Evolutionary conservation across 202 grass and related monocot species (phyloP).

Genomic region (Tripidium arundinaceum): DNA sequence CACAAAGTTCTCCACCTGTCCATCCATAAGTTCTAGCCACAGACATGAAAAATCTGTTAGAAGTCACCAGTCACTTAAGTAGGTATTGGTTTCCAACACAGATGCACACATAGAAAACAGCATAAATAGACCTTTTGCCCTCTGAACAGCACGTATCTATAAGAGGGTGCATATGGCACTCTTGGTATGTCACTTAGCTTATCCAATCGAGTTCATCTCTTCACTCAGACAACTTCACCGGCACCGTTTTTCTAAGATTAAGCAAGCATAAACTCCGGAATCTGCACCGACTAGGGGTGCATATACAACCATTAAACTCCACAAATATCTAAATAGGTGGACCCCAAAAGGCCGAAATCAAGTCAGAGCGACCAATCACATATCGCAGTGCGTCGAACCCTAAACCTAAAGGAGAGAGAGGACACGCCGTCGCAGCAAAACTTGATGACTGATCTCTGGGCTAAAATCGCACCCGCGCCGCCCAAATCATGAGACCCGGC

Average conservation of each 20-base stretch:
- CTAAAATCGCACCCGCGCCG: not conserved
- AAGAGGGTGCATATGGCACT: not conserved
- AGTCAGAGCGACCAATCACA: not conserved
- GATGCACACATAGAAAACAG: not conserved
- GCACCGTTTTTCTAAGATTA: too few species aligned
- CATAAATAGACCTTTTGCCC: not conserved
- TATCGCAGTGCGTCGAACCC: not conserved
- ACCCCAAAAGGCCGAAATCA: not conserved
- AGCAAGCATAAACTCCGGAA: not conserved
- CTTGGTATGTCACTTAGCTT: too few species aligned
- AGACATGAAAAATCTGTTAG: not conserved
- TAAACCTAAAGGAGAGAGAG: not conserved
- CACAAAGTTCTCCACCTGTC: constrained; percentile 22
- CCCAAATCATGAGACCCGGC: not conserved
- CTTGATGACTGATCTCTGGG: not conserved
- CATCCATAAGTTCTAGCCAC: constrained; percentile 51
- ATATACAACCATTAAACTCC: not conserved
- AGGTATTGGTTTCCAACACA: not conserved
- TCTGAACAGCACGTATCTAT: not conserved
- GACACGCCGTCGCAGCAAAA: not conserved
- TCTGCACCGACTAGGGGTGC: not conserved
- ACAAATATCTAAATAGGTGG: not conserved
- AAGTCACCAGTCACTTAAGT: not conserved
- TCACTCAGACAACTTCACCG: too few species aligned
- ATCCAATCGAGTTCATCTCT: too few species aligned